phyloP scores from a whole-genome alignment of 306 rosid genomes.

The Dryas drummondii region DNA sequence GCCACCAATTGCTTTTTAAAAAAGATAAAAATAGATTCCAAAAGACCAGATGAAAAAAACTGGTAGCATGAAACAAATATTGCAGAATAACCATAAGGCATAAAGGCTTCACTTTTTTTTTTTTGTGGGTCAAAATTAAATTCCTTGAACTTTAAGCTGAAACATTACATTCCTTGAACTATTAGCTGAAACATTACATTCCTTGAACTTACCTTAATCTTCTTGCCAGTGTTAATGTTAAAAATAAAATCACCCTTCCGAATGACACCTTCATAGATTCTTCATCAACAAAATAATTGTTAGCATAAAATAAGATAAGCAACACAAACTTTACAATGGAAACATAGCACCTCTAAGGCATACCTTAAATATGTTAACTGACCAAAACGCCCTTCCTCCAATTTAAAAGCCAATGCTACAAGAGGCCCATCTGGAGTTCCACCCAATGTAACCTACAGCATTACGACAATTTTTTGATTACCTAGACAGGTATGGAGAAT shows the following conservation, averaged over 20 bases:
- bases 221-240: constrained; percentile 90
- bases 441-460: constrained; percentile 54
- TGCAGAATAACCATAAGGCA: background rate
- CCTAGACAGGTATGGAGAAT: constrained; percentile 23
- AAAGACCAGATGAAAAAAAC: background rate
- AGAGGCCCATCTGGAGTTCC: constrained; percentile 96
- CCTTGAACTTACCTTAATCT: constrained; percentile 62
- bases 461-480: constrained; percentile 19
- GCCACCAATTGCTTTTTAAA: background rate
- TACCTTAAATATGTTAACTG: constrained; percentile 96
- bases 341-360: constrained; percentile 17
- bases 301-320: constrained; percentile 19
- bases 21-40: background rate
- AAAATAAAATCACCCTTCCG: constrained; percentile 89
- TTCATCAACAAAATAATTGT: constrained; percentile 32
- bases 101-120: background rate
- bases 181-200: constrained; percentile 9
- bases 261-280: constrained; percentile 91
- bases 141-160: constrained; percentile 3
- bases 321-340: background rate
- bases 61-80: background rate
- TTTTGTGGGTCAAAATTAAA: too few relatives aligned
- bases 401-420: constrained; percentile 95
- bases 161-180: constrained; percentile 9
- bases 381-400: constrained; percentile 95